Base-by-base conservation (phyloP, 2,329 filamentous ascomycete genomes). In the Alternaria conjuncta region DNA sequence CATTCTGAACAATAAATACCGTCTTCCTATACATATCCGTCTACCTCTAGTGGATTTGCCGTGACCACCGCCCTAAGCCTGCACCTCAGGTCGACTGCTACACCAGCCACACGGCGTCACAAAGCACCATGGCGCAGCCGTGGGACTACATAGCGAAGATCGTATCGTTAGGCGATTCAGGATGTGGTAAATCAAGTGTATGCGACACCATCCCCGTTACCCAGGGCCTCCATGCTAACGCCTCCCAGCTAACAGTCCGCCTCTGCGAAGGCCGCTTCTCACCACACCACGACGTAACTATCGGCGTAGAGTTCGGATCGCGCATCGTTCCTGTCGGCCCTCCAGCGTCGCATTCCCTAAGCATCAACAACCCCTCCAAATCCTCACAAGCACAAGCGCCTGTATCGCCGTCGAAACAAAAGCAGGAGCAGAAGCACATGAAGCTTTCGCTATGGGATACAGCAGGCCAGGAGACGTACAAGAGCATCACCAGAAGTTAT, bases 81-180 rank as follows among this genome's bases (percentile, higher is more conserved):
- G 44, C 46, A 41, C 60, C 47, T 9, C 43, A 12, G 28, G 54
- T 36, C 44, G 20, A 23, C 32, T 13, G 9, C 28, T 23, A 58
- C 28, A 23, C 21, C 56, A 23, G 60, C 44, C 54, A 41, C 44
- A 50, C 60, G 63, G 60, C 63, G 61, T 57, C 54, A 54, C 63
- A 56, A 44, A 58, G 49, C 41, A 63, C 67, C 49, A 85, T 85
- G 83, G 75, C 85, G 68, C 87, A 90, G 76, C 91, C 93, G 81
- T 98, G 95, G 95, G 94, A 98, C 84, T 98, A 96, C 85, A 99
- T 98, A 79, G 94, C 95, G 81, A 99, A 99, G 83, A 92, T 99
- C 75, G 95, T 98, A 78, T 97, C 93, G 84, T 94, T 99, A 76
- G 96, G 96, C 80, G 96, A 98, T 84, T 96, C 92, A 49, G 96